Evolutionary conservation across 768 basidiomycete species (phyloP), one percentile per base, ranked within the genome.

Genomic region (Gymnopilus dilepis): DNA sequence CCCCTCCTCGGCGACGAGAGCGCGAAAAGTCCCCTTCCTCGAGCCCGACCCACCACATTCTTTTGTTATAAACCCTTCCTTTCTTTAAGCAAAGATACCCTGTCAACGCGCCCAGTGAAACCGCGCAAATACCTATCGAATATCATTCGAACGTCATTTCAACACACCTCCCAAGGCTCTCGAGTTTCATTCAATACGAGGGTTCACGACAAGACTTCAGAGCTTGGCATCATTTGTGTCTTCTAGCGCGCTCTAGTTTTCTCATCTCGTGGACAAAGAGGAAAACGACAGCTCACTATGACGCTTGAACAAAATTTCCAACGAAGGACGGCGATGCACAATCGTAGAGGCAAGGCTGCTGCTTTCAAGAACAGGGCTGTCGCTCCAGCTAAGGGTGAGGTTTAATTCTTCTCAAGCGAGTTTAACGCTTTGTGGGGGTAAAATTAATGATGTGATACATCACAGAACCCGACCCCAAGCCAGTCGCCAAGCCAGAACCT

Each of bases 301-400:
- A 53, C 50, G 31, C 59, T 53, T 30, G 51, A 53, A 22, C 51
- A 60, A 60, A 60, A 54, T 43, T 51, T 54, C 31, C 59, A 52
- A 54, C 59, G 42, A 24, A 60, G 51, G 52, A 33, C 59, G 51
- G 51, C 33, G 8, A 19, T 28, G 30, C 40, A 57, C 42, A 33
- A 21, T 11, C 47, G 58, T 17, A 59, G 47, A 38, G 58, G 58
- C n/a, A 59, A 51, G 28, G 15, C 48, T n/a, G 34, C 57, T 51
- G 48, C 47, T 12, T 37, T 33, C n/a, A 12, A 7, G 26, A 37
- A 59, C 34, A n/a, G 24, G 15, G 47, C 33, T 17, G 43, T 22
- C 13, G 31, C 24, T n/a, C 28, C 26, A 15, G 45, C 34, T 19
- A 37, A 30, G 34, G 59, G 22, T 19, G 31, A 43, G 40, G 30